Evolutionary conservation across 305 asterid species (phyloP), one percentile per base, ranked within the genome.

Genomic region (Stenogyne calaminthoides): DNA sequence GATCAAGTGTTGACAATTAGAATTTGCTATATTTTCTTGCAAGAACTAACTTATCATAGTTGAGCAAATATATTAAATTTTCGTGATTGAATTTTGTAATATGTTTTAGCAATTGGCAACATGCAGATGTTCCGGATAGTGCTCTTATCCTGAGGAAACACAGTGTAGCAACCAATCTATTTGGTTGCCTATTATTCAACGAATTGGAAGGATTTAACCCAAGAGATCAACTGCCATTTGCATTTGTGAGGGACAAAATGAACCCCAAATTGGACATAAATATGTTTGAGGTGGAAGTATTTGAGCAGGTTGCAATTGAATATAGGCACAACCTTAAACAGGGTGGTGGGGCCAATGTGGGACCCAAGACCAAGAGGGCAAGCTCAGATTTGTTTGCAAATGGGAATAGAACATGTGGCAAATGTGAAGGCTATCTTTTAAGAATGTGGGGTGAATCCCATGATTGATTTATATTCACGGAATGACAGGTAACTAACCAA

Each of bases 141-240:
- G 97, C 95, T 18, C 64, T 93, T 7, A 89, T 91, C 16, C 18
- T 91, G 76, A 81, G 97, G 73, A 91, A 84, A 77, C 97, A 93
- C 77, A 79, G 78, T 27, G 54, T 51, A n/a, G 60, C 83, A 15
- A 77, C 80, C 64, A 90, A 89, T 69, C 67, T 87, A 2, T 93
- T 91, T 80, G 87, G 96, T 0, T 93, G 98, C 80, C 89, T 93
- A 11, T 1, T 91, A 49, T 93, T 91, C 85, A 91, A 91, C 74
- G 98, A 93, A 76, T 70, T 91, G 78, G 98, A 93, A 63, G 91
- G 86, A 32, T 93, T 93, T 77, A 91, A 91, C 75, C 97, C 97
- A 57, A 89, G 98, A 60, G 98, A 93, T 60, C 98, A 93, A 68
- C 73, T 91, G 55, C 79, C 91, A 1, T 93, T 93, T 84, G 97